Base-by-base conservation (phyloP, 2,329 filamentous ascomycete species). In the Colletotrichum chlorophyti region DNA sequence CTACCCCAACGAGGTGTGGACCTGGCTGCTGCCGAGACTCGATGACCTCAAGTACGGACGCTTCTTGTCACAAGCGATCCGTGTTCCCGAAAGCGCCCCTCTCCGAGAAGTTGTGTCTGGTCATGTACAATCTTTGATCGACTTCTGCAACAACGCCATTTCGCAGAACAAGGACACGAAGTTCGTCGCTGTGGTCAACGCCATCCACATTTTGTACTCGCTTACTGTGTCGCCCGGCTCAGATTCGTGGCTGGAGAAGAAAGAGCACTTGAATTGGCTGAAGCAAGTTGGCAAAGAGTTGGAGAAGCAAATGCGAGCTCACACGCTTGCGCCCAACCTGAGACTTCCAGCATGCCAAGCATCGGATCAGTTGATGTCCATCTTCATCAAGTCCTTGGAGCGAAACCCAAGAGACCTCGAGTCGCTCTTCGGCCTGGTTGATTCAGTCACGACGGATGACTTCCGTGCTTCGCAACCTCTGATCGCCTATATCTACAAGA, bases 291-390 rank as follows among this genome's bases (percentile, higher is more conserved):
- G 91, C 24, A 91, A 90, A 69, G 89, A 93, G 24, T 77, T 99
- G 14, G 91, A 97, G 71, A 83, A 79, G 37, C 89, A 90, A 66
- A 81, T 96, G 34, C 86, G 87, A 41, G 79, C 78, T 27, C 89
- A 95, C 66, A 85, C 80, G 5, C 79, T 97, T 37, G 86, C 90
- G 6, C 79, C 88, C 0, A 82, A 82, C 58, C 82, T 97, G 64
- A 90, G 94, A 34, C 81, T 99, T 31, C 89, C 93, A 6, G 91
- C 91, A 6, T 90, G 96, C 65, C 95, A 99, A 74, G 91, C 92
- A 26, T 89, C 90, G 4, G 92, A 97, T 65, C 91, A 96, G 69
- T 78, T 97, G 60, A 93, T 97, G 84, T 79, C 84, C 15, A 89
- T 98, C 52, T 87, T 97, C 68, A 91, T 91, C 5, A 89, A 87